These are phyloP conservation scores for Cutaneotrichosporon mucoides DNA, from an alignment of 1,284 basidiomycete genomes.

Conservation along the genomic window DNA sequence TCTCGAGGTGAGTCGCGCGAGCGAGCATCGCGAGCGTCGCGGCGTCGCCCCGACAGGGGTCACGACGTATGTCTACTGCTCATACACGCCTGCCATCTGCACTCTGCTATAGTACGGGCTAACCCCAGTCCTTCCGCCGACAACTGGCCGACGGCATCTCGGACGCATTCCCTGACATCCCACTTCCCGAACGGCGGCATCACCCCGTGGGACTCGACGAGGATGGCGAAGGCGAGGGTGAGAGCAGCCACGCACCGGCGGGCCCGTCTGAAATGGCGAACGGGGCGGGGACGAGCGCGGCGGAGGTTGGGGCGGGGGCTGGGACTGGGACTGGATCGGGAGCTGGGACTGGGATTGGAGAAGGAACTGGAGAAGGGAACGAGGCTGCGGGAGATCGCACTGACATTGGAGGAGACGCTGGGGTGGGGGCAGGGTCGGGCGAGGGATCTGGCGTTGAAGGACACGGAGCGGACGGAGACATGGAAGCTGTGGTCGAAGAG, in stretches of 20 bases:
- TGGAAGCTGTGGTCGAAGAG: no score
- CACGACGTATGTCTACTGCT: no score
- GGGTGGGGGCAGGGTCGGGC: no score
- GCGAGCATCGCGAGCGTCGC: no score
- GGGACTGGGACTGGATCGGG: background rate
- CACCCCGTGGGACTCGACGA: slow-evolving; percentile 16
- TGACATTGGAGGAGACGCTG: background rate
- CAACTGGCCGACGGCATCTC: slow-evolving; percentile 33
- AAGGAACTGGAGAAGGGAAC: no score
- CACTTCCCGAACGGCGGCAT: slow-evolving; percentile 36
- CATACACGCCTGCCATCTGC: no score
- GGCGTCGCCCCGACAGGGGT: no score
- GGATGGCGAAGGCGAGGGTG: slow-evolving; percentile 1
- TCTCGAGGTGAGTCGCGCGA: slow-evolving; percentile 38
- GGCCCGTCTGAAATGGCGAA: background rate
- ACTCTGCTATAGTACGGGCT: background rate
- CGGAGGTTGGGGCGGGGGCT: background rate
- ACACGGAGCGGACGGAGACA: background rate
- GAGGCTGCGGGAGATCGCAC: background rate
- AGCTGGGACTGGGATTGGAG: background rate
- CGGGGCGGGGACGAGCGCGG: background rate
- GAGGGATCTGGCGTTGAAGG: no score
- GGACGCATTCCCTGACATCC: slow-evolving; percentile 35
- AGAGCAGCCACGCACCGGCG: no score
- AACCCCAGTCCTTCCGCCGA: slow-evolving; percentile 35